Base-by-base conservation (phyloP, 108 stramenopile species). In the Fistulifera solaris region DNA sequence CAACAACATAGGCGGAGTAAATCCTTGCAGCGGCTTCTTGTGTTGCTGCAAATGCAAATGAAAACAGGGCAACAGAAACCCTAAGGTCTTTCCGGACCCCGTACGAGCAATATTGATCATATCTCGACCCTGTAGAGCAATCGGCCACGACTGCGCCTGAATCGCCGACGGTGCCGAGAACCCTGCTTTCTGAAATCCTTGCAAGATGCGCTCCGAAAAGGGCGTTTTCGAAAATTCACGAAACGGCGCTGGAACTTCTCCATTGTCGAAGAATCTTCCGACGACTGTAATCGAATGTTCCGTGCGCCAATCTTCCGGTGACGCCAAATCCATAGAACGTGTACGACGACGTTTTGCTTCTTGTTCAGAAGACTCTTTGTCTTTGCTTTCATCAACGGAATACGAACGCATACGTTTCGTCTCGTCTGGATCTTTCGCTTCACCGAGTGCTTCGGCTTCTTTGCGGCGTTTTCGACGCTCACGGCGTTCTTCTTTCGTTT, bases 21-120 rank as follows among this genome's bases (percentile, higher is more conserved):
- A 44, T 15, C 56, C 56, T 42, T 60, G 58, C 58, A 15, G 19
- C 4, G 63, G 72, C 21, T 35, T 22, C 16, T 53, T 65, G 40
- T 70, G 67, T 31, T 35, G 54, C 63, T 82, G 54, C 41, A 85
- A 64, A 58, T 86, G 76, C 52, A 78, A 61, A 47, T 94, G 76
- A 62, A 98, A 91, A 17, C 81, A 77, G 19, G 98, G 98, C 41
- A 99, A 63, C 40, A 99, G 72, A 73, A 99, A 99, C 11, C 93
- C 98, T 38, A 89, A 93, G 19, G 98, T 99, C 61, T 91, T 54
- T 41, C 94, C 98, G 40, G 81, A 84, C 18, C 98, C 98, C 7
- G 98, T 99, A 64, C 98, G 96, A 40, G 98, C 98, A 66, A 97
- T 95, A 40, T 75, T 94, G 72, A 99, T 99, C 61, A 99, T 70